Base-by-base conservation (phyloP, 2,329 filamentous ascomycete species). In the Fusarium aywerte region DNA sequence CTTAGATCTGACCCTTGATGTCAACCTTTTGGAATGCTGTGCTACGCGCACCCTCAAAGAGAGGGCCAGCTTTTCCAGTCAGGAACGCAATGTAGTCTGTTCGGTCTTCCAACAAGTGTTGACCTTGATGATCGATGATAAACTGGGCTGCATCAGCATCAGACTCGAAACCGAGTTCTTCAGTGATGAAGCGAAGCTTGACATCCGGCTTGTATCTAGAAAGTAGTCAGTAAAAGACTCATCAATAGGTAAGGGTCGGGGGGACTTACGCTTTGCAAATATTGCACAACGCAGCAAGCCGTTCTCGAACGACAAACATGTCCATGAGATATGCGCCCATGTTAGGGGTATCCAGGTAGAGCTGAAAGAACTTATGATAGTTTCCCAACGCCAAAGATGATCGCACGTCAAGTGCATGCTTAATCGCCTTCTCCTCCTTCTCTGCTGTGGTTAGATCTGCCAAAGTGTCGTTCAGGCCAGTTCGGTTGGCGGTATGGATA, bases 311-410 rank as follows among this genome's bases (percentile, higher is more conserved):
- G 78, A 98, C 91, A 83, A 99, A 98, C 92, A 97, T 97, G 83
- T 99, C 96, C 92, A 99, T 97, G 50, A 99, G 87, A 80, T 98
- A 98, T 73, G 92, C 93, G 65, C 96, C 95, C 94, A 99, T 97
- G 75, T 97, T 96, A 49, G 93, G 94, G 23, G 94, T 94, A 77
- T 95, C 90, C 71, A 96, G 88, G 79, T 97, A 99, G 42, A 99
- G 87, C 82, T 92, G 92, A 87, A 99, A 98, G 80, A 99, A 98
- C 78, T 89, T 95, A 82, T 99, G 95, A 79, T 97, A 97, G 81
- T 98, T 98, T 74, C 94, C 94, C 77, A 96, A 84, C 50, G 96
- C 95, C 75, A 98, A 83, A 47, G 96, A 92, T 52, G 95, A 97
- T 73, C 96, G 92, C 67, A 98, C 93, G 72, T 91, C 87, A 73